Evolutionary conservation across 495 filamentous ascomycete species (phyloP).

Genomic region (Penicillium goetzii): DNA sequence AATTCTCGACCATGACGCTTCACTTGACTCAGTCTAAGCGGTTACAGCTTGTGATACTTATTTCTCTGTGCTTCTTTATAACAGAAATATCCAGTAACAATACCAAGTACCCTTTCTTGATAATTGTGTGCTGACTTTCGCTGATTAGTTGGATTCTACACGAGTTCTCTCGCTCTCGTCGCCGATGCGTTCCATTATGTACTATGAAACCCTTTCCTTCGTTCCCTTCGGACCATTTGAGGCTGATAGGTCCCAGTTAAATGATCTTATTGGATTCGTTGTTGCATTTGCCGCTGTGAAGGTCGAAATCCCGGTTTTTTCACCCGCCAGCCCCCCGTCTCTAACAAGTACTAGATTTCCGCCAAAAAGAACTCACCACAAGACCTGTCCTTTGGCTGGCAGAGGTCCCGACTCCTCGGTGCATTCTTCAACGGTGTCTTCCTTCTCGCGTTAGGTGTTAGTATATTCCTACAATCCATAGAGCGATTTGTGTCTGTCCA

Average conservation of each 20-base stretch:
- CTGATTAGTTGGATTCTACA: slow-evolving; percentile 62
- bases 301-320: slow-evolving; percentile 41
- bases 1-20: background rate
- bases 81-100: background rate
- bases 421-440: slow-evolving; percentile 93
- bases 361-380: slow-evolving; percentile 35
- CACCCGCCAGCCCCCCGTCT: background rate
- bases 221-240: background rate
- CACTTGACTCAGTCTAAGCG: slow-evolving; percentile 2
- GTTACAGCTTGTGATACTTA: background rate
- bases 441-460: slow-evolving; percentile 86
- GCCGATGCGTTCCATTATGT: slow-evolving; percentile 91
- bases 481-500: slow-evolving; percentile 69
- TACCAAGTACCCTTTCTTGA: background rate
- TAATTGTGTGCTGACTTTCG: background rate
- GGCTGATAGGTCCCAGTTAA: slow-evolving; percentile 58
- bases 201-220: background rate
- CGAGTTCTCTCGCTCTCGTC: slow-evolving; percentile 76
- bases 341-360: background rate
- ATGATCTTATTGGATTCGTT: slow-evolving; percentile 83
- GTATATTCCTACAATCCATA: slow-evolving; percentile 87
- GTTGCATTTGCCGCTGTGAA: slow-evolving; percentile 86
- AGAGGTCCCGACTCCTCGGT: slow-evolving; percentile 84
- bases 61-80: background rate
- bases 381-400: slow-evolving; percentile 63